phyloP scores from a whole-genome alignment of 768 basidiomycete genomes.

The Mycena metata region DNA sequence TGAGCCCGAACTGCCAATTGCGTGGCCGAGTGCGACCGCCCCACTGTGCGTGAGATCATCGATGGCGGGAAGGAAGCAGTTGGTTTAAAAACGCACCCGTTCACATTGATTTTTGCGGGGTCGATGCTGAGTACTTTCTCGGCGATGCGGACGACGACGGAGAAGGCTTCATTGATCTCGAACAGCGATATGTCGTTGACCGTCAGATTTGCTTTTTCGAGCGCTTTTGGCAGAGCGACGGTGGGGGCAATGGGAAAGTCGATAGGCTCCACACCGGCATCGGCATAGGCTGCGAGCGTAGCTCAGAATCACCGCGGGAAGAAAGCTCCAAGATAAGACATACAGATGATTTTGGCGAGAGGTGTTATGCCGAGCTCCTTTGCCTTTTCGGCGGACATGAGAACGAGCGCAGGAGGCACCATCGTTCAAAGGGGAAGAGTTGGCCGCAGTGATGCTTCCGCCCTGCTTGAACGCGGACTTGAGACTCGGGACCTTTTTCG shows the following conservation, averaged over 20 bases:
- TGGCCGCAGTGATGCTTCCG: constrained; percentile 95
- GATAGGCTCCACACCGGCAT: constrained; percentile 96
- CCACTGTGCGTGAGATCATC: constrained; percentile 67
- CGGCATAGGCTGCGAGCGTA: constrained; percentile 83
- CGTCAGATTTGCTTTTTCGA: constrained; percentile 88
- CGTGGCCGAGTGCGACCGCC: constrained; percentile 95
- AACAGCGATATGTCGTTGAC: constrained; percentile 89
- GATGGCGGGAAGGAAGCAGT: constrained; percentile 22
- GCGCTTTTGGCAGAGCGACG: constrained; percentile 88
- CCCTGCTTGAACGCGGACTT: constrained; percentile 91
- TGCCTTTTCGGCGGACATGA: constrained; percentile 95
- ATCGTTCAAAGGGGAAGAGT: constrained; percentile 95
- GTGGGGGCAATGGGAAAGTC: constrained; percentile 98
- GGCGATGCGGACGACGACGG: constrained; percentile 90
- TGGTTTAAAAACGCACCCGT: constrained; percentile 70
- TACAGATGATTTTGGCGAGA: constrained; percentile 94
- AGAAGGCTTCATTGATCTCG: constrained; percentile 99
- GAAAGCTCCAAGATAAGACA: constrained; percentile 49
- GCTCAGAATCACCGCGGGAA: constrained; percentile 26
- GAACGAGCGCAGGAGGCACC: constrained; percentile 95
- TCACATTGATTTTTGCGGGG: constrained; percentile 89
- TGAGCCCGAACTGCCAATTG: constrained; percentile 95
- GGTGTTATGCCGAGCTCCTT: constrained; percentile 92
- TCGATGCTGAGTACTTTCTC: constrained; percentile 91
- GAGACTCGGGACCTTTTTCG: constrained; percentile 92